These are phyloP conservation scores for Coriolopsis trogii DNA, from an alignment of 1,284 basidiomycete species.

Conservation along the genomic window DNA sequence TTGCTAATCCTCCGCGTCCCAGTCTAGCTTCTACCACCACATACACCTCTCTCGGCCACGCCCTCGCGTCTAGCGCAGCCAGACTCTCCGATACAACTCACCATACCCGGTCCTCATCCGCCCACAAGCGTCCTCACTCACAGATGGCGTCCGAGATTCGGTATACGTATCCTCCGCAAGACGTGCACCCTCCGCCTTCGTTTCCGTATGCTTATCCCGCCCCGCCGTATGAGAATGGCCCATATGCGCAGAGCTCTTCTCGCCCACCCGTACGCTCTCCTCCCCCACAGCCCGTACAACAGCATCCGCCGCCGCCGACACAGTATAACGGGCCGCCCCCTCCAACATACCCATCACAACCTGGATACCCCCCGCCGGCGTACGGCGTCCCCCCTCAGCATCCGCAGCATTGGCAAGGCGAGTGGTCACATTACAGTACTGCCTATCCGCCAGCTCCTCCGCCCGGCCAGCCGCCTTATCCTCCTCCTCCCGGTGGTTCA, in stretches of 20 bases:
- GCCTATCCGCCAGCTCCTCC: constrained; percentile 30
- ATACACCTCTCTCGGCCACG: constrained; percentile 37
- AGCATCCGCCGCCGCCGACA: constrained; percentile 36
- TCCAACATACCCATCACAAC: constrained; percentile 29
- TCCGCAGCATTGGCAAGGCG: constrained; percentile 37
- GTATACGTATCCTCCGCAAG: constrained; percentile 55
- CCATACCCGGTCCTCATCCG: constrained; percentile 10
- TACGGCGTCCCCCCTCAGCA: constrained; percentile 35
- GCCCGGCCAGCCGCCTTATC: constrained; percentile 17
- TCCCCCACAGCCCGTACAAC: constrained; percentile 33
- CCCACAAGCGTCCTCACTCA: constrained; percentile 18
- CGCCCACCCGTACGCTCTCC: constrained; percentile 41
- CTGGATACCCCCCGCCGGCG: constrained; percentile 36
- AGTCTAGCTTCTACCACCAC: constrained; percentile 29
- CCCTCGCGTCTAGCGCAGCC: constrained; percentile 27
- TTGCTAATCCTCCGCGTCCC: constrained; percentile 27
- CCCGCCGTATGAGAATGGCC: constrained; percentile 42
- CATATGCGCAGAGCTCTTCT: constrained; percentile 40
- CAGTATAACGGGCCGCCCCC: constrained; percentile 33
- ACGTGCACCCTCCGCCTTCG: constrained; percentile 40
- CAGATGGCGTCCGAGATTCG: constrained; percentile 58
- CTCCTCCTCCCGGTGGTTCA: constrained; percentile 14
- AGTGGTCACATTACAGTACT: constrained; percentile 27
- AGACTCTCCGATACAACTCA: constrained; percentile 22
- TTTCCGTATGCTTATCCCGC: constrained; percentile 45